phyloP scores from a whole-genome alignment of 2,329 filamentous ascomycete species.

The Ophiostoma ulmi region DNA sequence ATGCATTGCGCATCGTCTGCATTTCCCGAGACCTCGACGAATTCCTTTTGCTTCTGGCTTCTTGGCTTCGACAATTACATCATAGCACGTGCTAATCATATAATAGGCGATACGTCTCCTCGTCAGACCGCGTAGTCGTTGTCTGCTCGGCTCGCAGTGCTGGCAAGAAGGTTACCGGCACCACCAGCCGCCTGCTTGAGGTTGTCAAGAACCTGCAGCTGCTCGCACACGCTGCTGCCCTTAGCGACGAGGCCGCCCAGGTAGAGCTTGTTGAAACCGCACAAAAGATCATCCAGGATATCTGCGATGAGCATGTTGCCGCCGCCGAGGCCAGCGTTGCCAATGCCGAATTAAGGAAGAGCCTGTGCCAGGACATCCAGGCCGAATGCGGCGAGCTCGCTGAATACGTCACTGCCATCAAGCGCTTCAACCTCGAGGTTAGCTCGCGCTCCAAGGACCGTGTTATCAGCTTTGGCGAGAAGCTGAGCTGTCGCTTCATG shows the following conservation, averaged over 20 bases:
- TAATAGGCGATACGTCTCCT: slow-evolving; percentile 24
- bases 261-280: slow-evolving; percentile 58
- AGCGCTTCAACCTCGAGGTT: slow-evolving; percentile 66
- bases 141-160: slow-evolving; percentile 95
- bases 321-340: slow-evolving; percentile 62
- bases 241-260: slow-evolving; percentile 48
- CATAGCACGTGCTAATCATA: not conserved
- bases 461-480: slow-evolving; percentile 92
- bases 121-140: slow-evolving; percentile 71
- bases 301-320: slow-evolving; percentile 73
- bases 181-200: slow-evolving; percentile 76
- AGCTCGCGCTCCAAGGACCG: slow-evolving; percentile 76
- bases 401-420: slow-evolving; percentile 64
- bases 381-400: slow-evolving; percentile 74
- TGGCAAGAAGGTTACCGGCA: slow-evolving; percentile 89
- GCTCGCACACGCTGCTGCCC: slow-evolving; percentile 45
- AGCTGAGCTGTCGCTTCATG: slow-evolving; percentile 90
- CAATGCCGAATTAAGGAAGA: slow-evolving; percentile 51
- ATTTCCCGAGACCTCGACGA: not conserved
- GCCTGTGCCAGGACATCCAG: slow-evolving; percentile 62
- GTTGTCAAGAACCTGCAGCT: slow-evolving; percentile 54
- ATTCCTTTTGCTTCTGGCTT: not conserved
- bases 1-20: not conserved
- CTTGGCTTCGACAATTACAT: slow-evolving; percentile 5
- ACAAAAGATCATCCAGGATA: slow-evolving; percentile 69